Base-by-base conservation (phyloP, 164 flowering plant species). In the Buxus sempervirens region DNA sequence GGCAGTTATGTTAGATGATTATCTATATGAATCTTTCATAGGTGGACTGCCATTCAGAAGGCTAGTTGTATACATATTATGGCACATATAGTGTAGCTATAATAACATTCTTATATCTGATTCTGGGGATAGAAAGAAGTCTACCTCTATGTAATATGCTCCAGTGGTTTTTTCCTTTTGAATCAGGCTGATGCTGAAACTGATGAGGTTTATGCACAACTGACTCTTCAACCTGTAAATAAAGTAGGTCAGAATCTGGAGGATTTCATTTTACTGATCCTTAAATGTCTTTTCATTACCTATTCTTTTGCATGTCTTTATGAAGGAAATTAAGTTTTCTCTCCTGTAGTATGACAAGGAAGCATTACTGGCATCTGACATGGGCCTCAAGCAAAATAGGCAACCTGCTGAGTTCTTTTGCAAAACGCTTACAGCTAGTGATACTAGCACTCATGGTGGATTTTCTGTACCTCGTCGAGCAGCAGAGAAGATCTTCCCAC, bases 391-490 rank as follows among this genome's bases (percentile, higher is more conserved):
- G 82, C 94, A 88, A 75, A 87, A 65, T 80, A 82, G 86, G 69
- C 98, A 91, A 77, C 98, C 97, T 9, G 58, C 91, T 24, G 98
- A 93, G 73, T 93, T 91, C 76, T 93, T 93, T 80, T 91, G 97
- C 79, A 93, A 93, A 79, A 90, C 97, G 72, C 96, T 93, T 53
- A 93, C 98, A 19, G 98, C 96, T 45, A 93, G 98, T 80, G 98
- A 93, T 72, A 93, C 98, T 21, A 93, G 98, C 74, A 93, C 98
- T 55, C 98, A 93, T 74, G 98, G 98, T 74, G 98, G 98, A 73
- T 93, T 93, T 75, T 93, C 98, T 76, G 98, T 93, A 42, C 98
- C 98, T 68, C 97, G 98, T 60, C 83, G 98, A 58, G 97, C 98
- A 27, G 98, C 98, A 65, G 98, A 93, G 81, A 93, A 93, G 82